These are phyloP conservation scores for Diaporthe capsici DNA, from an alignment of 2,329 filamentous ascomycete genomes.

Conservation along the genomic window DNA sequence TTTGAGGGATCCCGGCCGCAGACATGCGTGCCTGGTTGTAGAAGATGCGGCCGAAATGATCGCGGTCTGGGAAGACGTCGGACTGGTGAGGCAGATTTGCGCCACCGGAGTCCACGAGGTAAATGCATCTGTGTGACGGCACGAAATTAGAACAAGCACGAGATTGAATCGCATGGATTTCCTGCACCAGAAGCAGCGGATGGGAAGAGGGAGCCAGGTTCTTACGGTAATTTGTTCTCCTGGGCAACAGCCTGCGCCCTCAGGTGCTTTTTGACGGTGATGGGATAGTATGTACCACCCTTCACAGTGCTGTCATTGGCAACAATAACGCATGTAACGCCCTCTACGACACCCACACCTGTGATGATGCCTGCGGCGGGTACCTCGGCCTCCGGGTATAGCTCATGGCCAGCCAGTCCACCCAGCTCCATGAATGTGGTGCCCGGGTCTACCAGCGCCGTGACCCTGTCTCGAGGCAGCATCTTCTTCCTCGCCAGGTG, in stretches of 20 bases:
- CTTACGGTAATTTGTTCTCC: conserved; percentile 82
- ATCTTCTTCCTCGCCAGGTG: conserved; percentile 92
- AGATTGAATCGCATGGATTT: neutral
- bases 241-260: conserved; percentile 91
- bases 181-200: neutral
- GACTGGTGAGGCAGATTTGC: conserved; percentile 96
- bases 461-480: conserved; percentile 90
- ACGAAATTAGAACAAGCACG: conserved; percentile 28
- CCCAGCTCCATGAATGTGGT: conserved; percentile 95
- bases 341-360: conserved; percentile 90
- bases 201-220: conserved; percentile 35
- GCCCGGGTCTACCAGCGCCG: conserved; percentile 88
- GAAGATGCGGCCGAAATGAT: conserved; percentile 98
- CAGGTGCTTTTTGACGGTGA: conserved; percentile 97
- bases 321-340: conserved; percentile 92
- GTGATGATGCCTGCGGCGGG: conserved; percentile 94
- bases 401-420: conserved; percentile 86
- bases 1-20: conserved; percentile 87
- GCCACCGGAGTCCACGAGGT: conserved; percentile 95
- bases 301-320: conserved; percentile 98
- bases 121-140: conserved; percentile 77
- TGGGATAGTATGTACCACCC: conserved; percentile 95
- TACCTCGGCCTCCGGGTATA: conserved; percentile 90
- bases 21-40: conserved; percentile 98
- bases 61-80: conserved; percentile 93